Base-by-base conservation (phyloP, 78 protist species). In the Dictyostelium purpureum region DNA sequence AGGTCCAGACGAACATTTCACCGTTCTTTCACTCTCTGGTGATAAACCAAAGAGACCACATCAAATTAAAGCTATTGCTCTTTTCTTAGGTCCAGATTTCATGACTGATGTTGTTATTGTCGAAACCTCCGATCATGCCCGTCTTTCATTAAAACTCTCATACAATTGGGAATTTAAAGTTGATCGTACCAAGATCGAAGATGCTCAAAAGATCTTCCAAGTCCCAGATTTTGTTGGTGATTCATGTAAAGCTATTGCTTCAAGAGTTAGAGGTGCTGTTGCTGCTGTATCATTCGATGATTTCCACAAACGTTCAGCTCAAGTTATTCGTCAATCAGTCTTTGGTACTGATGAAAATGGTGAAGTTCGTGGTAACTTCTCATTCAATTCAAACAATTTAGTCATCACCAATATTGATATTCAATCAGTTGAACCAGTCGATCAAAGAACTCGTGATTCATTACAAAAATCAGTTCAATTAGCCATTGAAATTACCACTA, bases 211-310 rank as follows among this genome's bases (percentile, higher is more conserved):
- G 83, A 28, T 97, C 54, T 97, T 97, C 89, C 70, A 88, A 35
- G 96, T 96, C 38, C 96, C 98, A 31, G 99, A 98, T 95, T 98
- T 98, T 45, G 95, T 98, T 37, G 99, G 99, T 74, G 97, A 98
- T 87, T 47, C 93, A 26, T 98, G 99, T 96, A 97, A 96, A 92
- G 95, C 99, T 35, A 89, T 97, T 28, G 98, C 98, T 2, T 90
- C 97, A 11, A 81, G 96, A 56, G 89, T 98, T 54, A 96, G 99
- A 28, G 99, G 97, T 66, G 97, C 96, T 51, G 98, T 96, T 6
- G 99, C 99, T 19, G 6, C 66, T 1, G 80, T 78, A 7, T 14
- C 93, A n/a, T 98, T 98, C 66, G 99, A 98, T 79, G 94, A 95
- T 87, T 98, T 98, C 97, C 99, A 98, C 93, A 59, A 81, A 67